Conservation (phyloP, 2,329 filamentous ascomycete species). For the Paraphoma chrysanthemicola region DNA sequence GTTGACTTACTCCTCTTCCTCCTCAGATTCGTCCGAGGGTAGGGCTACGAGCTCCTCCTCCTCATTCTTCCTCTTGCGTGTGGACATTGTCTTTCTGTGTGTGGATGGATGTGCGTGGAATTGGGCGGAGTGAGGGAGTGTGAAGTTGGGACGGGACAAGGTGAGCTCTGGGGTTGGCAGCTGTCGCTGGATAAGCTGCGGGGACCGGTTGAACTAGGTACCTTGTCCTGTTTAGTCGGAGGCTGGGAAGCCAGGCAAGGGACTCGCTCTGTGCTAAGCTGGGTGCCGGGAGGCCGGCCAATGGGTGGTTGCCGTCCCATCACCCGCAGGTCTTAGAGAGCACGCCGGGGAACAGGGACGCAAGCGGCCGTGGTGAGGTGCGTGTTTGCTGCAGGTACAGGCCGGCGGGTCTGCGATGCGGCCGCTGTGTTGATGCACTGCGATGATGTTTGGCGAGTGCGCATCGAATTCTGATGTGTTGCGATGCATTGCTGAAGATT, state of each 20-base stretch:
- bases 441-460: not conserved
- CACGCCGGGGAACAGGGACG: slow-evolving; percentile 6
- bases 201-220: slow-evolving; percentile 39
- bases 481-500: no score
- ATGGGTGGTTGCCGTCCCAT: slow-evolving; percentile 25
- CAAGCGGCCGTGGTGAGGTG: slow-evolving; percentile 5
- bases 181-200: slow-evolving; percentile 22
- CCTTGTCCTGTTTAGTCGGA: slow-evolving; percentile 25
- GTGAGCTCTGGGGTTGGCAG: slow-evolving; percentile 23
- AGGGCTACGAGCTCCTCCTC: slow-evolving; percentile 54
- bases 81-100: slow-evolving; percentile 43
- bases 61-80: slow-evolving; percentile 54
- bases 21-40: slow-evolving; percentile 52
- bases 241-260: slow-evolving; percentile 40
- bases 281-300: slow-evolving; percentile 29
- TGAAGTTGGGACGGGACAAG: slow-evolving; percentile 25
- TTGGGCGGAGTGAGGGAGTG: slow-evolving; percentile 8
- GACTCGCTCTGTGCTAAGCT: slow-evolving; percentile 35
- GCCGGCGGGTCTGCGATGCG: slow-evolving; percentile 1
- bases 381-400: slow-evolving; percentile 34
- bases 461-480: no score
- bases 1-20: slow-evolving; percentile 53
- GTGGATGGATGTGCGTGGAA: slow-evolving; percentile 6
- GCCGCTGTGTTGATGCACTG: not conserved
- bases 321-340: slow-evolving; percentile 21